Evolutionary conservation across 495 filamentous ascomycete genomes (phyloP), one percentile per base, ranked within the genome.

Genomic region (Penicilliopsis zonata): DNA sequence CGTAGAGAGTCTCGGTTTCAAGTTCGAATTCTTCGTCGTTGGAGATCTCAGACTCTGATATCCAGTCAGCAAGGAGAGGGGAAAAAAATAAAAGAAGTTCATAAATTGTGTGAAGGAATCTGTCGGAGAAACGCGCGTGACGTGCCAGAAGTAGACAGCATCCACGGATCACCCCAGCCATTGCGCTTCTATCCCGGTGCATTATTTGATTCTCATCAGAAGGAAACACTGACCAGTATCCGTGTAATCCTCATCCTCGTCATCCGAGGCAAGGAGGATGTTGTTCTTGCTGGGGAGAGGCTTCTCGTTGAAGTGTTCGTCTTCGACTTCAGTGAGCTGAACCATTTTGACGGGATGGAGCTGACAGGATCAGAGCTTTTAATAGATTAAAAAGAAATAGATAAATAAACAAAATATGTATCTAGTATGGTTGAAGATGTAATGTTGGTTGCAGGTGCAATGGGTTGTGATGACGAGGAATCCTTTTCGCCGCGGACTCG

Each of bases 241-340:
- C 41, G 78, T 87, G 63, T 77, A 90, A 55, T 94, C 84, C 30
- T 78, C 80, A 50, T 88, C 82, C 25, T 88, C 85, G 28, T 92
- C 82, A 42, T 90, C 80, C 37, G 80, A 75, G 35, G 57, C 52
- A 24, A 67, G 43, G 33, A 67, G 52, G 31, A 57, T 53, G 34
- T 64, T 53, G 47, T 59, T 25, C 52, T 64, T 64, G 38, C 61
- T 63, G 29, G 82, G 70, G 28, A 68, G 64, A 43, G 80, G 76
- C 57, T 82, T 80, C 45, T 78, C 64, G 39, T 66, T 63, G 68
- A 95, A 94, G 57, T 90, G 84, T 65, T 93, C 86, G 55, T 98
- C 90, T 40, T 87, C 77, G 51, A 98, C 87, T 63, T 95, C 92
- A 43, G 77, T 78, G 43, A 98, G 82, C 61, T 92, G 82, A 53